Base-by-base conservation (phyloP, 179 eudicot species). In the Vitellaria paradoxa region DNA sequence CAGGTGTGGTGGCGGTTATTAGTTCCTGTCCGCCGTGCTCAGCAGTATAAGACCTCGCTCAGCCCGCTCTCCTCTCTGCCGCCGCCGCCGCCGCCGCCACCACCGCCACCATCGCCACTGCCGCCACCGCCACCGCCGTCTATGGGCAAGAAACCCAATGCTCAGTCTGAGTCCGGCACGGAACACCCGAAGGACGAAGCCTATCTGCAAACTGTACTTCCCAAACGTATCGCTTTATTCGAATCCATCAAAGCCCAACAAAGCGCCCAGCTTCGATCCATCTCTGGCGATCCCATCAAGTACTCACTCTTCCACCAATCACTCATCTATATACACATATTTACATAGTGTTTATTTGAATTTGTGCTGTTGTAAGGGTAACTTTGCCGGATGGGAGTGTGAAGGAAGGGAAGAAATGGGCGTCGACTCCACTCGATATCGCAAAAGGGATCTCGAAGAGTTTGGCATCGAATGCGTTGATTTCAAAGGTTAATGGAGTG, bases 321-420 rank as follows among this genome's bases (percentile, higher is more conserved):
- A 6, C 7, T 23, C 30, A 20, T 47, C 2, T 72, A 13, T 2
- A 6, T 65, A 13, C 40, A 8, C 18, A 11, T 14, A 12, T 1
- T 53, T 52, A 6, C 65, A 50, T 26, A 42, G 18, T 65, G 37
- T 75, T 52, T 62, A 64, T n/a, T 73, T 63, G 52, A 21, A 59
- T 61, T 3, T 65, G 46, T 42, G 70, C 14, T 63, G 30, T n/a
- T 64, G 67, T 59, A 74, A 92, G 98, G 97, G 82, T 91, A 81
- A 86, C 88, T 6, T 85, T 96, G 84, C 97, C 94, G 20, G 93
- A 96, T 81, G 98, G 99, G 65, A 89, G 81, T 1, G 97, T 91
- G 49, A 96, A 91, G 89, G 98, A 93, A 68, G 99, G 99, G 57
- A 85, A 91, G 84, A 93, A 91, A 50, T 86, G 93, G 91, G 52